Percentiles rank a stretch among this genome's conserved stretches.
These are phyloP conservation scores for Phialemoniopsis sp. DNA, from an alignment of 2,329 filamentous ascomycete genomes.

Conservation along the genomic window DNA sequence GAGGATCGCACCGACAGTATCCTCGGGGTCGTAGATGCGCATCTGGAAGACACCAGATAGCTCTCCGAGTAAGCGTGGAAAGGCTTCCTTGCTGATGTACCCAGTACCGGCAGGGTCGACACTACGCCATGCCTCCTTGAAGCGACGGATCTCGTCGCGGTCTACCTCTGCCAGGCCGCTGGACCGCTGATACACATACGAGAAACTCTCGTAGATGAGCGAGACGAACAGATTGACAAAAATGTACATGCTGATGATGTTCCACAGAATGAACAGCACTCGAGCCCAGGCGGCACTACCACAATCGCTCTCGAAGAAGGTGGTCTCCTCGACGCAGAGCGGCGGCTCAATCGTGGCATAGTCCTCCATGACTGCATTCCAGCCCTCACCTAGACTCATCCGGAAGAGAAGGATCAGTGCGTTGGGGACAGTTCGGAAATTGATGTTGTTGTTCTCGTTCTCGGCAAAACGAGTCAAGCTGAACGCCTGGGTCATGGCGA, in stretches of 20 bases:
- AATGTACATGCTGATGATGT: slow-evolving; percentile 99
- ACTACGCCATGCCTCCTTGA: slow-evolving; percentile 97
- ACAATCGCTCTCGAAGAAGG: slow-evolving; percentile 87
- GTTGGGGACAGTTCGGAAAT: slow-evolving; percentile 91
- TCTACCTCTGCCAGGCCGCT: slow-evolving; percentile 89
- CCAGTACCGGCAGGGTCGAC: slow-evolving; percentile 90
- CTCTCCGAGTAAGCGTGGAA: slow-evolving; percentile 84
- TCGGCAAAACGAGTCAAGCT: slow-evolving; percentile 84
- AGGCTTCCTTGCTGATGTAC: slow-evolving; percentile 84
- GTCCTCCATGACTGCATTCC: slow-evolving; percentile 97
- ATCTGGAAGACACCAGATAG: slow-evolving; percentile 95
- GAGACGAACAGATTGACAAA: slow-evolving; percentile 98
- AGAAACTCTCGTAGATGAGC: slow-evolving; percentile 98
- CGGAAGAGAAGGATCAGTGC: slow-evolving; percentile 90
- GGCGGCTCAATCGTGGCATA: slow-evolving; percentile 77
- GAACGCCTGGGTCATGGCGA: slow-evolving; percentile 93
- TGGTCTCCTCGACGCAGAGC: slow-evolving; percentile 66
- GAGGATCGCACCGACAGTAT: slow-evolving; percentile 82
- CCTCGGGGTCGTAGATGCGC: slow-evolving; percentile 90
- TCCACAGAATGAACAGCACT: slow-evolving; percentile 91
- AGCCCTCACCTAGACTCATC: slow-evolving; percentile 90
- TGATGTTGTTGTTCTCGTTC: slow-evolving; percentile 72
- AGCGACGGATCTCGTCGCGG: slow-evolving; percentile 88
- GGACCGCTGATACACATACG: slow-evolving; percentile 96
- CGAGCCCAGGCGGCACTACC: slow-evolving; percentile 87